These are phyloP conservation scores for Rasamsonia emersonii DNA, from an alignment of 2,329 filamentous ascomycete species.

Conservation along the genomic window DNA sequence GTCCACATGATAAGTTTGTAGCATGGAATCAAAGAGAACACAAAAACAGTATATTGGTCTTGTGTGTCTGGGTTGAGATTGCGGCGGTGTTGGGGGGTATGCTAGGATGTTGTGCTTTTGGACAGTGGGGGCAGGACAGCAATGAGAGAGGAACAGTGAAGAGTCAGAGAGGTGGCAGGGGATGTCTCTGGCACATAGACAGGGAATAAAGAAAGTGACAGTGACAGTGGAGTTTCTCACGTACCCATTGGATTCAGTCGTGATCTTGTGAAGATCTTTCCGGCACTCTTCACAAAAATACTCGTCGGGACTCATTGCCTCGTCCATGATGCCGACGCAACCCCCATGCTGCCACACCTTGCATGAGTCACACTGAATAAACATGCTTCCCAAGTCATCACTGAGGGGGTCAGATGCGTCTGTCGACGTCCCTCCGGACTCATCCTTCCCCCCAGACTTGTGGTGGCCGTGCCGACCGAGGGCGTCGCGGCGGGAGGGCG, in stretches of 20 bases:
- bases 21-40: not conserved
- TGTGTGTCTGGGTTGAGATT: not conserved
- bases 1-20: slow-evolving; percentile 8
- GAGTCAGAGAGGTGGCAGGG: not conserved
- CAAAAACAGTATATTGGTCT: not conserved
- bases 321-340: slow-evolving; percentile 93
- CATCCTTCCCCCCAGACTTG: slow-evolving; percentile 47
- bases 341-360: slow-evolving; percentile 99
- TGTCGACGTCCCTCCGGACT: slow-evolving; percentile 50
- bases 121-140: slow-evolving; percentile 1
- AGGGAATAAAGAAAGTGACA: not conserved
- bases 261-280: slow-evolving; percentile 81
- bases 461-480: slow-evolving; percentile 45
- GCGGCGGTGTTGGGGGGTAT: not conserved
- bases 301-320: slow-evolving; percentile 85
- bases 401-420: slow-evolving; percentile 54
- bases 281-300: slow-evolving; percentile 97
- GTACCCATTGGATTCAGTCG: slow-evolving; percentile 74
- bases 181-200: not conserved
- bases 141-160: slow-evolving; percentile 1
- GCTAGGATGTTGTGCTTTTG: not conserved
- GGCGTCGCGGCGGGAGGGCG: slow-evolving; percentile 48
- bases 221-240: slow-evolving; percentile 3
- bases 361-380: slow-evolving; percentile 95
- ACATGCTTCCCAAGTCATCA: slow-evolving; percentile 87